phyloP scores from a whole-genome alignment of 2,329 filamentous ascomycete genomes.

The Epichloe hybrida region DNA sequence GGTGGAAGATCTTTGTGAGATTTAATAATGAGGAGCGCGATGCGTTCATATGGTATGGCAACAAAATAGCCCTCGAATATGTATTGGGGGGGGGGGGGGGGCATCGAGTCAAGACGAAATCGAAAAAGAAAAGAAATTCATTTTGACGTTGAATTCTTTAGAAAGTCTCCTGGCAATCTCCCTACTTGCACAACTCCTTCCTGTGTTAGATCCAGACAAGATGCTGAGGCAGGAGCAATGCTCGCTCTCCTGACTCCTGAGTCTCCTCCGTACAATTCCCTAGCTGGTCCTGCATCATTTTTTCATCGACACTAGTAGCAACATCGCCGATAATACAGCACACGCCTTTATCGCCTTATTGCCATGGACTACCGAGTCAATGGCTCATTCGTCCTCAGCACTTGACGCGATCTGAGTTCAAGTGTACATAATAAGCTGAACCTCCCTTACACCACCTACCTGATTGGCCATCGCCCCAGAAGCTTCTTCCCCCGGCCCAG shows the following conservation, averaged over 20 bases:
- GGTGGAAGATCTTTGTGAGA: background rate
- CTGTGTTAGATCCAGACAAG: background rate
- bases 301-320: background rate
- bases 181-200: background rate
- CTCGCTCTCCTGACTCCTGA: no score
- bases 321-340: background rate
- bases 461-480: background rate
- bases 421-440: no score
- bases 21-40: background rate
- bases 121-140: background rate
- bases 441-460: background rate
- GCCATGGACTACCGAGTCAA: background rate
- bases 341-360: no score
- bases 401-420: no score
- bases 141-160: background rate
- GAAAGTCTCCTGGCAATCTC: background rate
- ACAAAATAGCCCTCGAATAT: background rate
- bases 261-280: background rate
- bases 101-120: background rate
- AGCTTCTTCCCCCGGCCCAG: no score
- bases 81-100: no score
- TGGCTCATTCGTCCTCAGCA: background rate
- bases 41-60: background rate
- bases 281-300: background rate
- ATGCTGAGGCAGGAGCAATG: slow-evolving; percentile 1